Evolutionary conservation across 129 eudicot genomes (phyloP), one percentile per base, ranked within the genome.

Genomic region (Lactuca saligna): DNA sequence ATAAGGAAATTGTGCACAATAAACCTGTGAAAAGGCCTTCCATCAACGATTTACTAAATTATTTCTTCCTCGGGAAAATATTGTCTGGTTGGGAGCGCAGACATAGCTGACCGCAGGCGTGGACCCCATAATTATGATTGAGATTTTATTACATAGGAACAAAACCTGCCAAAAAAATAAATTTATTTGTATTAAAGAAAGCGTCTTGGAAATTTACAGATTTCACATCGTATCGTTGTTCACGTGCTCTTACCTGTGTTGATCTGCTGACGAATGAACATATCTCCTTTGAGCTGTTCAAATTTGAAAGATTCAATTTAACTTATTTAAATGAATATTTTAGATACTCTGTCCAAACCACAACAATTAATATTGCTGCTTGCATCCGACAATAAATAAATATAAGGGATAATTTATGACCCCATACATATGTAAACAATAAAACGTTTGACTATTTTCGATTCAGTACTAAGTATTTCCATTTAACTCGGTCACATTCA

Each of bases 41-140:
- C 66, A 61, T 61, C 14, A 46, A 38, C 42, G 51, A 61, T 37
- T 34, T 61, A n/a, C 4, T 46, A 46, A 16, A 15, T 10, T 16
- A 61, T 10, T 61, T 37, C 42, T 38, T 37, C 33, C 17, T 61
- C 3, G 10, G 38, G 41, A 61, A 34, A 37, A 61, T 38, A 61
- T 37, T 16, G 66, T 37, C 29, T 14, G 49, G 49, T 61, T 61
- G 48, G 14, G 44, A 60, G 65, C 49, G 7, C 10, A 35, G 66
- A n/a, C 29, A 61, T 60, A 66, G 67, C 32, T 57, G 66, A 54
- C 41, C 20, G 38, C 77, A 32, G 57, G 62, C 78, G 9, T 72
- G 75, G 70, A 55, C 72, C 74, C 55, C 8, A 62, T 44, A n/a
- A 81, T 56, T 37, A 73, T 3, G 51, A 53, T 14, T 53, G 57